Base-by-base conservation (phyloP, 257 asterid genomes). In the Plantago ovata region DNA sequence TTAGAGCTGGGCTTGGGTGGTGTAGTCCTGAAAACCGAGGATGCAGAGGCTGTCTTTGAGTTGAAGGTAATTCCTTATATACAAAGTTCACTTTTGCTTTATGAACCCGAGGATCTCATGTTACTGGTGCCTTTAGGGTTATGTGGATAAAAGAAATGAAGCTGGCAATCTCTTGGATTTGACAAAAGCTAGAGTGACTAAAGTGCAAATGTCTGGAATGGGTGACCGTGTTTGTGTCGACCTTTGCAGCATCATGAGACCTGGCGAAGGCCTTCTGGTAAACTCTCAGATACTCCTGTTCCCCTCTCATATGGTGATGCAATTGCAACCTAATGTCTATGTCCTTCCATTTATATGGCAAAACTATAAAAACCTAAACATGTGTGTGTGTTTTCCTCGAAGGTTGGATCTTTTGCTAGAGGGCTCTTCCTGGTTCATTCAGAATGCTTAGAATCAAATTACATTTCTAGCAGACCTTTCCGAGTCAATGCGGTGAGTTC, bases 211-310 rank as follows among this genome's bases (percentile, higher is more conserved):
- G 82, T 75, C 72, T 42, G 97, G 96, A 69, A 82, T 90, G 97
- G 97, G 97, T 42, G 94, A 90, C 62, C 95, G 95, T 38, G 94
- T 77, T 58, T 90, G 95, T 76, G 96, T 90, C 54, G 97, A 90
- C 71, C 85, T 86, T 51, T 90, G 97, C 85, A 86, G 90, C 84
- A 76, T 90, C 57, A 77, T 90, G 95, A 77, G 70, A 74, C 97
- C 95, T 32, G 96, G 95, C 67, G 97, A 86, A 84, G 97, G 97
- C 66, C 95, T 90, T 76, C 86, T 86, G 97, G 97, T 90, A 49
- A 42, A 58, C 69, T 52, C 55, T 46, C 64, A 21, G 56, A 33
- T 47, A 21, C 69, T 62, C 41, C 11, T 24, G n/a, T 16, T 33
- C 58, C 43, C 23, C 46, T 48, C 47, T 21, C 43, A 12, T 21